Conservation (phyloP, 1,284 basidiomycete species). For the Rhodotorula sp. region DNA sequence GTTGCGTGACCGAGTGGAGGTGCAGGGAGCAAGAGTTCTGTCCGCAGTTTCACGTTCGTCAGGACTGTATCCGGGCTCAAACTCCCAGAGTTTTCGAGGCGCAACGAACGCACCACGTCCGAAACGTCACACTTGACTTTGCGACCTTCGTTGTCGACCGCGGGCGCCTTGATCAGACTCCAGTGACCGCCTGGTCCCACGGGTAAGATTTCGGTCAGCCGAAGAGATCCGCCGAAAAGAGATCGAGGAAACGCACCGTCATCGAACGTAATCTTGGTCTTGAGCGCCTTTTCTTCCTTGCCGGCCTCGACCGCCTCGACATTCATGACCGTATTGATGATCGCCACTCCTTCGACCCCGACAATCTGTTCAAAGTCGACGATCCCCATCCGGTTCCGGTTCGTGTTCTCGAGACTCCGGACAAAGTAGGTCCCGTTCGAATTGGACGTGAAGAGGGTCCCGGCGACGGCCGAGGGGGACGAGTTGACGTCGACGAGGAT, state of each 20-base stretch:
- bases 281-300: conserved; percentile 65
- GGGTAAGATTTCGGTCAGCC: not conserved
- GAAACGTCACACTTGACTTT: conserved; percentile 63
- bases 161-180: conserved; percentile 67
- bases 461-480: conserved; percentile 69
- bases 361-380: conserved; percentile 92
- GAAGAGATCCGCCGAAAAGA: not conserved
- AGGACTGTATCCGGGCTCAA: not conserved
- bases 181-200: conserved; percentile 64
- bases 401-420: conserved; percentile 85
- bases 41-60: not conserved
- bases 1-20: conserved; percentile 83
- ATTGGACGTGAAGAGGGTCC: conserved; percentile 91
- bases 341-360: conserved; percentile 88
- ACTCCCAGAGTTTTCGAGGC: not conserved
- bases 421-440: conserved; percentile 93
- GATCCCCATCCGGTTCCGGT: conserved; percentile 79
- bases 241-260: conserved; percentile 61
- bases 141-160: conserved; percentile 62
- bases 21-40: conserved; percentile 73
- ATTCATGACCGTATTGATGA: conserved; percentile 85
- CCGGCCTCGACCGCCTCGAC: conserved; percentile 73
- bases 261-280: conserved; percentile 82
- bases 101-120: conserved; percentile 51
- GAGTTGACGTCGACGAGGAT: conserved; percentile 90